Conservation (phyloP, 805 yeast species). For the Ogataea wickerhamii region DNA sequence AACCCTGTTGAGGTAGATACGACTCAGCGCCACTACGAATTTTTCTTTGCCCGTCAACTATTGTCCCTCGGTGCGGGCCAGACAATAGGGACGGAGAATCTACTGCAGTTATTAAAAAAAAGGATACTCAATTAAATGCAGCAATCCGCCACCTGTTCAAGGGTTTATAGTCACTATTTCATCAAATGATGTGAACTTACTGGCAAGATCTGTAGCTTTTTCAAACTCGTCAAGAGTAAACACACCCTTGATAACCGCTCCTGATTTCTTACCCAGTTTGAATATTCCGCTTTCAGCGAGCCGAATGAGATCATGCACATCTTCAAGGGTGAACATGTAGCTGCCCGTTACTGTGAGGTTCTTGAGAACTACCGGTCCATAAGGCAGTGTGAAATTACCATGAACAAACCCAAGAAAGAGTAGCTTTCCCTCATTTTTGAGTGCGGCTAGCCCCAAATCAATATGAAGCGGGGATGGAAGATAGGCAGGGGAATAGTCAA, state of each 20-base stretch:
- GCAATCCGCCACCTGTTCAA: too few relatives aligned
- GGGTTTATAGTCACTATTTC: neutral
- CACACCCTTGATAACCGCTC: constrained; percentile 1
- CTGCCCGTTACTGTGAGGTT: constrained; percentile 4
- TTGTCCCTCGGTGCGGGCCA: too few relatives aligned
- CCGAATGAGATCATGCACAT: constrained; percentile 3
- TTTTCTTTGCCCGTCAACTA: too few relatives aligned
- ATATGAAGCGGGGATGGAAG: neutral
- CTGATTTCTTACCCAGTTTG: constrained; percentile 3
- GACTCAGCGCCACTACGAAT: too few relatives aligned
- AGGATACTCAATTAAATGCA: too few relatives aligned
- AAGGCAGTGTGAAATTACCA: neutral
- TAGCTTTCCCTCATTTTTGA: constrained; percentile 4
- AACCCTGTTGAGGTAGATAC: too few relatives aligned
- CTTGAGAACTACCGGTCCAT: constrained; percentile 2
- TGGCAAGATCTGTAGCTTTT: constrained; percentile 1
- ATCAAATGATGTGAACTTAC: neutral
- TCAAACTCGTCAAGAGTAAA: constrained; percentile 3
- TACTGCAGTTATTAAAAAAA: too few relatives aligned
- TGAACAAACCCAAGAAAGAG: constrained; percentile 5
- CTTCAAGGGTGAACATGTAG: constrained; percentile 6
- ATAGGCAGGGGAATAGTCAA: constrained; percentile 6
- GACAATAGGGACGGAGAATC: too few relatives aligned
- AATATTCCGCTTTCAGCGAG: constrained; percentile 7
- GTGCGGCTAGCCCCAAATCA: neutral